Conservation (phyloP, 768 basidiomycete species). For the Psilocybe sp. region DNA sequence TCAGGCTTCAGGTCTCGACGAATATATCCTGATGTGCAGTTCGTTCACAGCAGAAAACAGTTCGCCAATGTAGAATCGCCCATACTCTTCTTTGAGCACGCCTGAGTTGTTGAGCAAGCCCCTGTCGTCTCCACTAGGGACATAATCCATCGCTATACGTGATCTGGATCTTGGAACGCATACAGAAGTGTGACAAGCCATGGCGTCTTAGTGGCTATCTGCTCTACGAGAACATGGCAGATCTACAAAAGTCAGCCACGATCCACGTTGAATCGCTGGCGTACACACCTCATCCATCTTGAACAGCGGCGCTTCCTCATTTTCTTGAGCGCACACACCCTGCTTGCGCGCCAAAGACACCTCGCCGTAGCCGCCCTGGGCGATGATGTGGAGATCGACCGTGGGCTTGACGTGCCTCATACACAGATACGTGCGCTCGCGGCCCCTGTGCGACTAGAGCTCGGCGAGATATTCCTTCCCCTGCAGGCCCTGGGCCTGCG, state of each 20-base stretch:
- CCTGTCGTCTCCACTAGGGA: constrained; percentile 98
- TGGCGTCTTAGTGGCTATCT: constrained; percentile 94
- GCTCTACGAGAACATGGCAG: constrained; percentile 94
- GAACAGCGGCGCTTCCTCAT: constrained; percentile 89
- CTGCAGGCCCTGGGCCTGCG: constrained; percentile 59
- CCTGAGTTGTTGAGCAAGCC: constrained; percentile 97
- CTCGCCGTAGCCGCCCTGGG: constrained; percentile 98
- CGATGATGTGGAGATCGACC: constrained; percentile 96
- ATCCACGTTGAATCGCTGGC: background rate
- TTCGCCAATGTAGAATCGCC: constrained; percentile 94
- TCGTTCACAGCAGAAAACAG: constrained; percentile 96
- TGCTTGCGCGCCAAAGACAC: constrained; percentile 94
- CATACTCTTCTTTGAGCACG: constrained; percentile 95
- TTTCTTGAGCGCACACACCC: constrained; percentile 93
- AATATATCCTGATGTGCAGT: constrained; percentile 95
- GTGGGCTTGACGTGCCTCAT: constrained; percentile 89
- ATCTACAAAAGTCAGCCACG: constrained; percentile 46
- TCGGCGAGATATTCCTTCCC: constrained; percentile 66
- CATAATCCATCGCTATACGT: constrained; percentile 99
- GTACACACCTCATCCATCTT: constrained; percentile 96
- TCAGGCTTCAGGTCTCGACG: constrained; percentile 98
- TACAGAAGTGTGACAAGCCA: constrained; percentile 95
- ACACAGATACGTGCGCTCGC: constrained; percentile 90
- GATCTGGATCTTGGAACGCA: constrained; percentile 90
- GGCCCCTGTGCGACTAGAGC: constrained; percentile 89